These are phyloP conservation scores for Fusarium pininemorale DNA, from an alignment of 2,329 filamentous ascomycete genomes.

Conservation along the genomic window DNA sequence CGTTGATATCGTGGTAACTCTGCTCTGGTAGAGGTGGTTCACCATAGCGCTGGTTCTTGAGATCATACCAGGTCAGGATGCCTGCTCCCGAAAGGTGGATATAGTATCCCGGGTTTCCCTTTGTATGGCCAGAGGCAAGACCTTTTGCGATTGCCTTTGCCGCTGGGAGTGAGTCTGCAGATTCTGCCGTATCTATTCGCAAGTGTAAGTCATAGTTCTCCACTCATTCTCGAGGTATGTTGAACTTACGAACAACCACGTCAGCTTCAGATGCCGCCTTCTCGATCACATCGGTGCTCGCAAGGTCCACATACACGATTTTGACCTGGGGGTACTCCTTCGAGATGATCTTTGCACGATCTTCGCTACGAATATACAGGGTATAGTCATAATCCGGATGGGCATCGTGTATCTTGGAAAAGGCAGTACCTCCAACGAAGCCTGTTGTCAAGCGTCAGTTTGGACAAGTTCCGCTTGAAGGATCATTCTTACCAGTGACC, in stretches of 20 bases:
- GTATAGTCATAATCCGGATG: slow-evolving; percentile 59
- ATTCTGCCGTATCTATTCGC: slow-evolving; percentile 57
- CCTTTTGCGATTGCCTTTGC: slow-evolving; percentile 58
- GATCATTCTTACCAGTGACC: slow-evolving; percentile 50
- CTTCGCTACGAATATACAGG: slow-evolving; percentile 58
- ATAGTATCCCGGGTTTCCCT: slow-evolving; percentile 58
- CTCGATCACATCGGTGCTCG: slow-evolving; percentile 57
- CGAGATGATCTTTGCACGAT: slow-evolving; percentile 54
- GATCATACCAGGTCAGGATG: slow-evolving; percentile 59
- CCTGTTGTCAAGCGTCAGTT: slow-evolving; percentile 44
- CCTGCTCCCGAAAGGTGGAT: slow-evolving; percentile 62
- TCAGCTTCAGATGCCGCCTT: slow-evolving; percentile 62
- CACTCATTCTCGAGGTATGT: slow-evolving; percentile 23
- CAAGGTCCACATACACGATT: slow-evolving; percentile 59
- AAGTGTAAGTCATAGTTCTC: neutral
- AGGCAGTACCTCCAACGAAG: slow-evolving; percentile 62
- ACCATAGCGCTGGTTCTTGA: slow-evolving; percentile 53
- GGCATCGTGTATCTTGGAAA: slow-evolving; percentile 53
- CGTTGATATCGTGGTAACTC: slow-evolving; percentile 67
- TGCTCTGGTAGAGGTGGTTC: slow-evolving; percentile 55
- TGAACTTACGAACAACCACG: slow-evolving; percentile 57
- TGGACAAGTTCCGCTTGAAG: neutral
- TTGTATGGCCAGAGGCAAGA: slow-evolving; percentile 53
- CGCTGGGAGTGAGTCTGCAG: slow-evolving; percentile 54
- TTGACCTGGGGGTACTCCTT: slow-evolving; percentile 58